A percentile compares a stretch with the other conserved stretches of the same genome.
phyloP scores from a whole-genome alignment of 768 basidiomycete genomes.

The Termitomyces sp. region DNA sequence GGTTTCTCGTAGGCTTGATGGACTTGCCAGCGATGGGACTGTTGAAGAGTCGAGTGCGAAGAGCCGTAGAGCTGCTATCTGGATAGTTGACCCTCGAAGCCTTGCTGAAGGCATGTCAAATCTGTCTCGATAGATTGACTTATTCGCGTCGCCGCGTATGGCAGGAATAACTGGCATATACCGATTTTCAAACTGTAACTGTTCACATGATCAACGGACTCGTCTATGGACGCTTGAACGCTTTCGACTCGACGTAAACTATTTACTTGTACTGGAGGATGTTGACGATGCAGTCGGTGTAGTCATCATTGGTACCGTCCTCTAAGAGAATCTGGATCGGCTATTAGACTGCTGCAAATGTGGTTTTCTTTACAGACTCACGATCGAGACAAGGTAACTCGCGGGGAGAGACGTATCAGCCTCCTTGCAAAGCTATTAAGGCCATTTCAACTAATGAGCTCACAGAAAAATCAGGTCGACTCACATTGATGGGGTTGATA shows the following conservation, averaged over 20 bases:
- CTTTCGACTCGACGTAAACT: background rate
- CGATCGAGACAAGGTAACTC: constrained; percentile 1
- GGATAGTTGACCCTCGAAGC: constrained; percentile 80
- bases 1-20: constrained; percentile 28
- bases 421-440: background rate
- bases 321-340: constrained; percentile 6
- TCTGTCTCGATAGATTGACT: background rate
- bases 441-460: background rate
- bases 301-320: constrained; percentile 7
- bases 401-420: background rate
- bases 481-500: constrained; percentile 3
- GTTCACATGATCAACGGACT: background rate
- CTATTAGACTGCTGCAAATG: background rate
- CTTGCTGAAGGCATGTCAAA: constrained; percentile 56
- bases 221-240: background rate
- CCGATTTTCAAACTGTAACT: background rate
- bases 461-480: background rate
- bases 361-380: background rate
- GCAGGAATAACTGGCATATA: background rate
- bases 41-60: constrained; percentile 11
- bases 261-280: constrained; percentile 11
- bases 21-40: constrained; percentile 12
- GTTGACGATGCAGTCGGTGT: constrained; percentile 10
- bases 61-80: constrained; percentile 35
- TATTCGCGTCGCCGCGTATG: background rate